Evolutionary conservation across 2,329 filamentous ascomycete genomes (phyloP), one percentile per base, ranked within the genome.

Genomic region (Aspergillus vadensis): DNA sequence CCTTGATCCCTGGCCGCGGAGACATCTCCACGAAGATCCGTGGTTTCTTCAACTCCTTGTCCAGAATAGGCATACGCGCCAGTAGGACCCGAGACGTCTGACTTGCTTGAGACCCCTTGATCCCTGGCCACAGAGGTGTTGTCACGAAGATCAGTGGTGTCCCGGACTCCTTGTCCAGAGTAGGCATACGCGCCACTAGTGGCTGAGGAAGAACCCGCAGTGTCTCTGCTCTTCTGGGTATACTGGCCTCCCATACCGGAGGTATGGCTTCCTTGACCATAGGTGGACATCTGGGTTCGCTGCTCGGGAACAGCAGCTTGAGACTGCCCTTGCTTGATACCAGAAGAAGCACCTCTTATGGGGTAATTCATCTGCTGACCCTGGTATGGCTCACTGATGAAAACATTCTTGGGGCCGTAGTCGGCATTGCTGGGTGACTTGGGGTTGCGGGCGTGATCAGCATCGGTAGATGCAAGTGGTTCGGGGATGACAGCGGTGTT

Each of bases 401-500:
- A 48, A 21, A 60, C 59, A 50, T 62, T 62, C 38, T 49, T 52
- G 23, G 53, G 30, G 2, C 56, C 60, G 6, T 50, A 39, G 23
- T 50, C 48, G 10, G 60, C 36, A 52, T 58, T 60, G 58, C 55
- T 38, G 52, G 55, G 39, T 25, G 53, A 55, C 39, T 36, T 44
- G 39, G 53, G 53, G 27, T 55, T 55, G n/a, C 43, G 39, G 27
- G 58, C 58, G 7, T 58, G 49, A 32, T 44, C 55, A 21, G 23
- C 32, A 23, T 52, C 36, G 17, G 39, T 48, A 17, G 66, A 67
- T 5, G 61, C 21, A 23, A 63, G 55, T 14, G 66, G 49, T 39
- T 67, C 67, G 5, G 64, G 54, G 48, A 64, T 63, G 9, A 62
- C 55, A 5, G 71, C 67, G 3, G 70, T 73, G 56, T 71, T 69